Base-by-base conservation (phyloP, 176 grass and related monocot species). In the Lolium perenne region DNA sequence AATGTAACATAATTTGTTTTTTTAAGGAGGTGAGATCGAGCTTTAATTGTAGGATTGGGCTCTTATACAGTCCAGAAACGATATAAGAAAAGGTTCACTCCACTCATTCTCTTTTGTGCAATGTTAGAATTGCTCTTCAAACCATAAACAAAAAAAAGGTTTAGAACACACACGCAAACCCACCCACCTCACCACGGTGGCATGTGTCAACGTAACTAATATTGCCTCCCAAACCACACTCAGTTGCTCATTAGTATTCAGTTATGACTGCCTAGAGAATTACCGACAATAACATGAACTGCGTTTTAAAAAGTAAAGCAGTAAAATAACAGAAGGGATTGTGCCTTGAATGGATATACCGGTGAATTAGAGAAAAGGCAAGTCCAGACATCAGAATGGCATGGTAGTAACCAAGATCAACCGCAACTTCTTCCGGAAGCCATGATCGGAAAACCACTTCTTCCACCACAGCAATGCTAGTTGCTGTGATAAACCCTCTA, bases 361-460 rank as follows among this genome's bases (percentile, higher is more conserved):
- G 60, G 83, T 98, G 90, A 91, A 98, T 91, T 66, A 95, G 59
- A 87, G 91, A 95, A 89, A 95, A 95, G 7, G 74, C 75, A 65
- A 95, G 48, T 64, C 92, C 96, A 86, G 96, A 95, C 63, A 98
- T 89, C 45, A 95, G 12, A 81, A 98, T 86, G 63, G 93, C 92
- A 59, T 53, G 83, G 84, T 91, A 83, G 82, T 95, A 94, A 38
- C 96, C 96, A 83, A 92, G 80, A 26, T 95, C 96, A 84, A 90
- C 96, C 63, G 90, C 59, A 84, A 94, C 80, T 95, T 98, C 93
- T 89, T 92, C 90, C 66, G 85, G 84, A 82, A 98, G 91, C 96
- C 96, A 98, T 72, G 96, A 94, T 81, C 93, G 92, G 69, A 98
- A 98, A 87, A 98, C 76, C 71, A 98, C 86, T 86, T 98, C 96